Evolutionary conservation across 371 early-diverging fungal genomes (phyloP).

Genomic region (Lichtheimia ramosa): DNA sequence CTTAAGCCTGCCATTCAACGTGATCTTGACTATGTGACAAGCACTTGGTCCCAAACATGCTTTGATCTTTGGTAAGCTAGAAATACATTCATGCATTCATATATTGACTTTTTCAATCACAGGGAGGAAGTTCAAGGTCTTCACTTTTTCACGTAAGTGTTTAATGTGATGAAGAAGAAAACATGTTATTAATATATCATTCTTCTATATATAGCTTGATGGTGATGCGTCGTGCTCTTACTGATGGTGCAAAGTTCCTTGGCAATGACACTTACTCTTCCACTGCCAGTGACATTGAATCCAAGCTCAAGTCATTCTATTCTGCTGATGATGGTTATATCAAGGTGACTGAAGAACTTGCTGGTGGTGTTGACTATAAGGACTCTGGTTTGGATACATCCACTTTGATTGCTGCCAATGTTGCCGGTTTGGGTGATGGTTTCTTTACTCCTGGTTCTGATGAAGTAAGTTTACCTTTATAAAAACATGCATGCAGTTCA

Average conservation of each 20-base stretch:
- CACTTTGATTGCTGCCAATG: constrained; percentile 63
- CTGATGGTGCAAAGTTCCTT: constrained; percentile 19
- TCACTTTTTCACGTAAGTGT: constrained; percentile 69
- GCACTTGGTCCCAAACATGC: constrained; percentile 38
- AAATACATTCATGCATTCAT: not conserved
- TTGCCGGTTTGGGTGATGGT: constrained; percentile 28
- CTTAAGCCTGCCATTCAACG: constrained; percentile 15
- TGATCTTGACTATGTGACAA: constrained; percentile 66
- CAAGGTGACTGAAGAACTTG: constrained; percentile 33
- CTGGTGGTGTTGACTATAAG: constrained; percentile 39
- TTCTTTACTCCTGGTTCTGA: constrained; percentile 50
- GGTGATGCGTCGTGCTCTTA: constrained; percentile 60
- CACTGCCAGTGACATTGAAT: constrained; percentile 27
- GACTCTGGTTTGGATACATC: constrained; percentile 57
- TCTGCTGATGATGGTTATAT: constrained; percentile 31
- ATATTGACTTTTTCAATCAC: not conserved
- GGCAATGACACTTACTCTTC: constrained; percentile 2
- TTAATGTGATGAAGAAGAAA: too few relatives aligned
- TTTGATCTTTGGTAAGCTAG: constrained; percentile 52
- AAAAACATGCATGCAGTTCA: not conserved
- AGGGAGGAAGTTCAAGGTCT: constrained; percentile 66
- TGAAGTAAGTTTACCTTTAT: constrained; percentile 12
- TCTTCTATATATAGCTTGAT: constrained; percentile 14
- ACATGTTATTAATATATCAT: not conserved
- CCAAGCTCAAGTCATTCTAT: constrained; percentile 47